Evolutionary conservation across 169 alveolate species (phyloP).

Genomic region (Cryptosporidium parvum): DNA sequence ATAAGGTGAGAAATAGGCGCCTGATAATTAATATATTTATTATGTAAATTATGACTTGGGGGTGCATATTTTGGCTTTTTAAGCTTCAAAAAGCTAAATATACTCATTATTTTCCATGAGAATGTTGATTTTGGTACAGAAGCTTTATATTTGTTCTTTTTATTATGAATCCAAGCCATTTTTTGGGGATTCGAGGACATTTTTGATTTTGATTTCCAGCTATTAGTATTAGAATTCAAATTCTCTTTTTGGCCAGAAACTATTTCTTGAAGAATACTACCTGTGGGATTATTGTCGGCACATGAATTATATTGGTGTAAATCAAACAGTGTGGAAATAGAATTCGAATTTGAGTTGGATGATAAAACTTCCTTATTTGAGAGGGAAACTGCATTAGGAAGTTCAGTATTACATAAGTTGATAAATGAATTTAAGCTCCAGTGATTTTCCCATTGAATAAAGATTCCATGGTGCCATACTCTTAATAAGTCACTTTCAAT

Average conservation of each 20-base stretch:
- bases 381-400: slow-evolving; percentile 1
- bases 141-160: neutral
- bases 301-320: neutral
- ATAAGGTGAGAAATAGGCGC: slow-evolving; percentile 67
- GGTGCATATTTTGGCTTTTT: neutral
- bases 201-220: neutral
- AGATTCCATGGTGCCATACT: slow-evolving; percentile 71
- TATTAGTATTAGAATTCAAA: neutral
- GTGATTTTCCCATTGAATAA: slow-evolving; percentile 67
- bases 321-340: neutral
- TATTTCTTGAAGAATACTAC: neutral
- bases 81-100: neutral
- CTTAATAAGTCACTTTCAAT: slow-evolving; percentile 59
- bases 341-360: slow-evolving; percentile 3
- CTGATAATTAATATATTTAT: slow-evolving; percentile 40
- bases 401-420: slow-evolving; percentile 23
- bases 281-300: neutral
- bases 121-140: neutral
- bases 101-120: neutral
- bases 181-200: neutral
- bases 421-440: slow-evolving; percentile 62
- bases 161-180: neutral
- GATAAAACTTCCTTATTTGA: slow-evolving; percentile 6
- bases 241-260: neutral
- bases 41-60: slow-evolving; percentile 16